Percentiles rank a stretch among this genome's conserved stretches.
Conservation (phyloP, 169 alveolate species). For the Plasmodium billcollinsi region DNA sequence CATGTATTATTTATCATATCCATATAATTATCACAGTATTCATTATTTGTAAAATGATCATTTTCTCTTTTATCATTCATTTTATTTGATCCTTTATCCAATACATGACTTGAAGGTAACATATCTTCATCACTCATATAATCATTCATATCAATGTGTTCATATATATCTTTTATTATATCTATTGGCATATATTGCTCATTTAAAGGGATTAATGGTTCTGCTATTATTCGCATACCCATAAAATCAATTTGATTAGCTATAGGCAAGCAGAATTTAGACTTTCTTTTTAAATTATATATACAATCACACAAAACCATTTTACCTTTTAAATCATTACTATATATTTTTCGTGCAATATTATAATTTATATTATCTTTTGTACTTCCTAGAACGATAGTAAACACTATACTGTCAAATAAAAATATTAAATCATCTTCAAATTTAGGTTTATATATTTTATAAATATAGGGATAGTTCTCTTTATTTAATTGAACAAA, state of each 20-base stretch:
- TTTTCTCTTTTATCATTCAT: not conserved
- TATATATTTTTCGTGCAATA: conserved; percentile 81
- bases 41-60: not conserved
- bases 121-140: conserved; percentile 14
- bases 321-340: conserved; percentile 85
- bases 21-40: not conserved
- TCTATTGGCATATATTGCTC: conserved; percentile 32
- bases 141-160: conserved; percentile 36
- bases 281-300: conserved; percentile 74
- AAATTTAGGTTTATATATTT: conserved; percentile 81
- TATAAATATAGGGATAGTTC: conserved; percentile 63
- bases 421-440: conserved; percentile 80
- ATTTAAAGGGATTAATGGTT: conserved; percentile 81
- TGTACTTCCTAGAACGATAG: conserved; percentile 79
- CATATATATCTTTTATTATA: conserved; percentile 46
- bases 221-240: conserved; percentile 85
- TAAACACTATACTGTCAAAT: conserved; percentile 82
- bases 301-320: conserved; percentile 84
- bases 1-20: not conserved
- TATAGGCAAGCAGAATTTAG: conserved; percentile 80
- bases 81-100: not conserved
- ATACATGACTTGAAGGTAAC: not conserved
- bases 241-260: conserved; percentile 82
- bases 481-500: conserved; percentile 37
- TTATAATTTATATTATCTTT: conserved; percentile 70